Conservation (phyloP, 1,139 yeast genomes). For the Magnusiomyces suaveolens region DNA sequence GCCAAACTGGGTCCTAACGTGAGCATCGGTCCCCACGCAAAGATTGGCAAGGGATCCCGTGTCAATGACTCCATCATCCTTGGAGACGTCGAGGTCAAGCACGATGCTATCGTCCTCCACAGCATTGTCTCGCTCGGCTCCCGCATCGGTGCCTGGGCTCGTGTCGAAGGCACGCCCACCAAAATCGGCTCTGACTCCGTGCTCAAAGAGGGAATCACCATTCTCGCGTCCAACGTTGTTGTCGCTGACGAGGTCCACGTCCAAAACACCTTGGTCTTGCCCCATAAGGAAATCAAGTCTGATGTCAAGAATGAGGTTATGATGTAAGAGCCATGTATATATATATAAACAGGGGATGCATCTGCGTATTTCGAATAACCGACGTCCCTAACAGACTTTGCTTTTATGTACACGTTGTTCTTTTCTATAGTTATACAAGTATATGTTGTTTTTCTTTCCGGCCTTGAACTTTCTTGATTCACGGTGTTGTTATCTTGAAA, state of each 20-base stretch:
- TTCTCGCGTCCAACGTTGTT: constrained; percentile 44
- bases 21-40: constrained; percentile 46
- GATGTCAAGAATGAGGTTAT: constrained; percentile 52
- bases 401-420: too few relatives aligned
- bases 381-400: too few relatives aligned
- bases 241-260: constrained; percentile 48
- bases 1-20: constrained; percentile 57
- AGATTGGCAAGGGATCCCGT: constrained; percentile 47
- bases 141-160: constrained; percentile 50
- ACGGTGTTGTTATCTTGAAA: too few relatives aligned
- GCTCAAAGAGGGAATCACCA: constrained; percentile 34
- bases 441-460: too few relatives aligned
- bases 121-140: constrained; percentile 44
- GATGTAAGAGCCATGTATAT: constrained; percentile 36
- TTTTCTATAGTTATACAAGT: too few relatives aligned
- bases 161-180: constrained; percentile 43
- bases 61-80: constrained; percentile 47
- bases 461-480: too few relatives aligned
- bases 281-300: constrained; percentile 48
- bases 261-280: constrained; percentile 51
- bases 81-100: constrained; percentile 41
- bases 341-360: too few relatives aligned
- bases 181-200: constrained; percentile 47
- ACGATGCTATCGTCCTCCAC: constrained; percentile 44
- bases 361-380: too few relatives aligned